Percentiles rank a stretch among this genome's conserved stretches.
phyloP scores from a whole-genome alignment of 805 yeast species.

The Ogataea kodamae region DNA sequence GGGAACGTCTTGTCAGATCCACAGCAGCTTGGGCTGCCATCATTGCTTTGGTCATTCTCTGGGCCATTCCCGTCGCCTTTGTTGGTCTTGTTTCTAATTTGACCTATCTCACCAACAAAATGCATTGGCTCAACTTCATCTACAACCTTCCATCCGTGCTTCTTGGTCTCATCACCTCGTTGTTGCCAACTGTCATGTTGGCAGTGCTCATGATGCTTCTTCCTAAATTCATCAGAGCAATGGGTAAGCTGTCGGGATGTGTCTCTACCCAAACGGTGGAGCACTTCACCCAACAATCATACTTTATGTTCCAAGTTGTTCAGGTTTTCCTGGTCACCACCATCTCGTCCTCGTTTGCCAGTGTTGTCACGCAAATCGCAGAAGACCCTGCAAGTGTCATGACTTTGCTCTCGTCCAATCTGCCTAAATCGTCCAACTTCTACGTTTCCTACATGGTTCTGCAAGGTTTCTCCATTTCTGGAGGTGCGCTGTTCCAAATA shows the following conservation, averaged over 20 bases:
- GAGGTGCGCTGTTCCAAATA: conserved; percentile 63
- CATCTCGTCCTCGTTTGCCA: conserved; percentile 65
- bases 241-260: conserved; percentile 61
- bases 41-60: conserved; percentile 52
- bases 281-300: conserved; percentile 61
- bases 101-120: conserved; percentile 54
- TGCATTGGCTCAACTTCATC: conserved; percentile 54
- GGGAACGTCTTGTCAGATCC: conserved; percentile 62
- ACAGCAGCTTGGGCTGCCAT: conserved; percentile 52
- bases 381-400: conserved; percentile 57
- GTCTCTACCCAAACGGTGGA: conserved; percentile 57
- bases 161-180: conserved; percentile 63
- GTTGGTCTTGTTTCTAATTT: conserved; percentile 73
- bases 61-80: conserved; percentile 79
- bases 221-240: conserved; percentile 59
- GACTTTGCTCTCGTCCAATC: conserved; percentile 56
- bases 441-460: conserved; percentile 63
- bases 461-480: conserved; percentile 65
- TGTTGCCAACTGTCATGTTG: conserved; percentile 64
- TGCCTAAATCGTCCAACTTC: conserved; percentile 73
- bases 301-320: conserved; percentile 65
- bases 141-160: conserved; percentile 50
- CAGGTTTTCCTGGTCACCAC: conserved; percentile 73
- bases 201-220: conserved; percentile 62
- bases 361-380: conserved; percentile 60